Base-by-base conservation (phyloP, 73 alveolate species). In the Paraurostyla sp. region DNA sequence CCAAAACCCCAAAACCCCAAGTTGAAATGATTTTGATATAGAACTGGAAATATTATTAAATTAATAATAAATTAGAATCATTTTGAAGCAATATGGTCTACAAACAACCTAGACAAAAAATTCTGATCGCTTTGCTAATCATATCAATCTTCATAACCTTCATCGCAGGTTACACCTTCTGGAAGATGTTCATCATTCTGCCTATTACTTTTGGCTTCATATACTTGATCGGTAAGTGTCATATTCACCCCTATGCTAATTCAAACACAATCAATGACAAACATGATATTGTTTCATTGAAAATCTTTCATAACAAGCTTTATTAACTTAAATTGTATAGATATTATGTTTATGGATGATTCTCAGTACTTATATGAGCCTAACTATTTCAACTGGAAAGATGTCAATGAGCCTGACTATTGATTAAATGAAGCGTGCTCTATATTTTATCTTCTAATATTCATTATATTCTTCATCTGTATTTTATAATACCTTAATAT, bases 331-430 rank as follows among this genome's bases (percentile, higher is more conserved):
- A 35, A 15, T 25, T 25, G 29, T 43, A 48, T 78, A 78, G 89
- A 78, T 78, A 7, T 78, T 13, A 13, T 78, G 33, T 78, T 78
- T 49, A 78, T 78, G 89, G 68, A 78, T 45, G 52, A 78, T 6
- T 7, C 45, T 16, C 40, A 20, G 46, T 78, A 51, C 69, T 32
- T 43, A 60, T 78, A 51, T 43, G 89, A 78, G 80, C 89, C 89
- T 0, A 54, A 52, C 89, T 78, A 78, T 27, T 7, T 43, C 89
- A 78, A 78, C 78, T 78, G 89, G 89, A 78, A 78, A 54, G 89
- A 78, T 32, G 89, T 54, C 23, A 78, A 78, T 43, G 78, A 78
- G 80, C 89, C 89, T 51, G 89, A 78, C 62, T 78, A 78, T 38
- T 78, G 89, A 78, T 16, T 27, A 73, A 7, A 22, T 9, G 15